Evolutionary conservation across 2,329 filamentous ascomycete species (phyloP).

Genomic region (Alternaria arborescens): DNA sequence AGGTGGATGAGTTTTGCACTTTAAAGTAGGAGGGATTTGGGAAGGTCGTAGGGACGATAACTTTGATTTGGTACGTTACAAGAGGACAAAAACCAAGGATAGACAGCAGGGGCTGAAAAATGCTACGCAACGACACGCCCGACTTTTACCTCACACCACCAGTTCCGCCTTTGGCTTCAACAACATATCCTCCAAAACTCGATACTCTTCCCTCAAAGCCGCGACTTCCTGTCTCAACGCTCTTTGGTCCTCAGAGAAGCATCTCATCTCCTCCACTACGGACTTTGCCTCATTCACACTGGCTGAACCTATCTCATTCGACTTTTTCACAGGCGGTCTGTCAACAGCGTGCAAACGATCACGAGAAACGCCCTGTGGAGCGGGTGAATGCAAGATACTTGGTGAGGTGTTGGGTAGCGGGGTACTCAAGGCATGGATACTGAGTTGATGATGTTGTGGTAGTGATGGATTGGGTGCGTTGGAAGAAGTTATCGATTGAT

Average conservation of each 20-base stretch:
- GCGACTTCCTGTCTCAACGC: constrained; percentile 25
- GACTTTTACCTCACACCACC: background rate
- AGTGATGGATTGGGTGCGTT: background rate
- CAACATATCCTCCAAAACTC: constrained; percentile 24
- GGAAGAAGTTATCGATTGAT: background rate
- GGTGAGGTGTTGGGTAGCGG: background rate
- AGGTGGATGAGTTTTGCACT: background rate
- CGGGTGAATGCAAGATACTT: background rate
- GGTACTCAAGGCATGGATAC: background rate
- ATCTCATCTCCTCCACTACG: background rate
- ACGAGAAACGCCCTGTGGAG: background rate
- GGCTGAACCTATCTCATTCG: background rate
- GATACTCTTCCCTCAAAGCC: constrained; percentile 29
- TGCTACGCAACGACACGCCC: background rate
- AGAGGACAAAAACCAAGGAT: background rate
- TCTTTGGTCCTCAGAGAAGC: constrained; percentile 20
- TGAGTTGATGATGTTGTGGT: background rate
- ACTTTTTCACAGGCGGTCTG: background rate
- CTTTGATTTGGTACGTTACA: background rate
- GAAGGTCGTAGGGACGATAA: background rate
- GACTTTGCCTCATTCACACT: background rate
- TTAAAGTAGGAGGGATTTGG: too few species aligned
- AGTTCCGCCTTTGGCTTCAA: constrained; percentile 11
- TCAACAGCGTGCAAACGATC: background rate
- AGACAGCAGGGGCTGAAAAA: background rate